Percentiles rank a stretch among this genome's conserved stretches.
These are phyloP conservation scores for Phytophthora palmivora DNA, from an alignment of 352 stramenopile genomes.

Conservation along the genomic window DNA sequence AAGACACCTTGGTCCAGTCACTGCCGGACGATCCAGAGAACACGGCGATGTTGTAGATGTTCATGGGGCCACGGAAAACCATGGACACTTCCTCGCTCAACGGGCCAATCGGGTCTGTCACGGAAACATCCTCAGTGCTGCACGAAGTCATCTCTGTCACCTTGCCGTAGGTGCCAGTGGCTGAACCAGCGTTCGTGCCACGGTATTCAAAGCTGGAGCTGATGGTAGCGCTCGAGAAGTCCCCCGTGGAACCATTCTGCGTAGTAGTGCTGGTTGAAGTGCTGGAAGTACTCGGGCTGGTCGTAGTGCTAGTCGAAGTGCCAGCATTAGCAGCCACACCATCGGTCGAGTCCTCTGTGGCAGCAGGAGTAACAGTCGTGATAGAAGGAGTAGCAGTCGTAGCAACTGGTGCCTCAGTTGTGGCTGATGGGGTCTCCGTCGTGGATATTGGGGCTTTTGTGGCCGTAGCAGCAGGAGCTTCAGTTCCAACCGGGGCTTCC, in stretches of 20 bases:
- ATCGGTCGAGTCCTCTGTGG: conserved; percentile 26
- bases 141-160: conserved; percentile 47
- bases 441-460: conserved; percentile 12
- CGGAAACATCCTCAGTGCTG: conserved; percentile 38
- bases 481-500: conserved; percentile 17
- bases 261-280: conserved; percentile 18
- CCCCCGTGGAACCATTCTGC: conserved; percentile 20
- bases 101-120: conserved; percentile 49
- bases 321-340: conserved; percentile 16
- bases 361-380: conserved; percentile 11
- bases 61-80: conserved; percentile 67
- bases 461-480: not conserved
- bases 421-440: conserved; percentile 10
- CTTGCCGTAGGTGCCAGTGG: conserved; percentile 51
- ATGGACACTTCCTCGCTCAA: conserved; percentile 64
- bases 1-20: conserved; percentile 57
- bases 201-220: conserved; percentile 57
- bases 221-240: conserved; percentile 52
- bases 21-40: conserved; percentile 38
- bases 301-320: conserved; percentile 4
- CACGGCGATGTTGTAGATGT: conserved; percentile 69
- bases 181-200: conserved; percentile 47
- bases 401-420: conserved; percentile 1
- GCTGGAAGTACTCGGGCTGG: conserved; percentile 7
- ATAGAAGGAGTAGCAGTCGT: conserved; percentile 12